Percentiles rank a stretch among this genome's conserved stretches.
Conservation (phyloP, 2,329 filamentous ascomycete genomes). For the Fusarium chlamydosporum region DNA sequence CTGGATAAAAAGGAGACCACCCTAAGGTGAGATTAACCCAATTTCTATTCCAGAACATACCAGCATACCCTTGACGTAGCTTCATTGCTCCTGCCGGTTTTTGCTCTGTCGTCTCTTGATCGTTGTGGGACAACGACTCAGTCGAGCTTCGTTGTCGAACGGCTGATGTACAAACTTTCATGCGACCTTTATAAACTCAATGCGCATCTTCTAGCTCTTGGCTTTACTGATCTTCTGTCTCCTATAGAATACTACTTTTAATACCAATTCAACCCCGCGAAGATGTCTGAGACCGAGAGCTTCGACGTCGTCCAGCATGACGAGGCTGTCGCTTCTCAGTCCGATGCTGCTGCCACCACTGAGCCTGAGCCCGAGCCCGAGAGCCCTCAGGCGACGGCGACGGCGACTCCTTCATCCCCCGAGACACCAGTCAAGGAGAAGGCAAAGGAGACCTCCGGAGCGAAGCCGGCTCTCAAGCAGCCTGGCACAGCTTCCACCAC, state of each 20-base stretch:
- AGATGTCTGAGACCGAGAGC: slow-evolving; percentile 65
- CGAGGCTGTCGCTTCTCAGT: slow-evolving; percentile 56
- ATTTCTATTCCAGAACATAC: slow-evolving; percentile 28
- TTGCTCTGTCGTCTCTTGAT: slow-evolving; percentile 22
- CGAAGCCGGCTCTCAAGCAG: slow-evolving; percentile 56
- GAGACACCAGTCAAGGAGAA: slow-evolving; percentile 56
- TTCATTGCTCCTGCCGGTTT: slow-evolving; percentile 15
- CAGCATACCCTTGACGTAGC: slow-evolving; percentile 22
- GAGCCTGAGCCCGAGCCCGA: slow-evolving; percentile 48
- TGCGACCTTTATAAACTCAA: slow-evolving; percentile 23
- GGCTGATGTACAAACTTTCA: slow-evolving; percentile 10
- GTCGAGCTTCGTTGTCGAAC: slow-evolving; percentile 31
- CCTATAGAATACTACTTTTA: slow-evolving; percentile 29
- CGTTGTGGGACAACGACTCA: slow-evolving; percentile 14
- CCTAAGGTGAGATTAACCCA: slow-evolving; percentile 41
- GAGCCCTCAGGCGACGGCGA: slow-evolving; percentile 48
- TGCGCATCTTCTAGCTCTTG: neutral
- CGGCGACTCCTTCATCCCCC: slow-evolving; percentile 52
- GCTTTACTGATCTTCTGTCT: slow-evolving; percentile 15
- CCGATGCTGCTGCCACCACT: slow-evolving; percentile 45
- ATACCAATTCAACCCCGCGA: slow-evolving; percentile 32
- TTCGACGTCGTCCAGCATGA: slow-evolving; percentile 62
- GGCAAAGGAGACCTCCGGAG: slow-evolving; percentile 49
- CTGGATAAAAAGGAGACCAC: slow-evolving; percentile 42
- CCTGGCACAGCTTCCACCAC: slow-evolving; percentile 53